Base-by-base conservation (phyloP, 2,329 filamentous ascomycete genomes). In the Aureobasidium sp. region DNA sequence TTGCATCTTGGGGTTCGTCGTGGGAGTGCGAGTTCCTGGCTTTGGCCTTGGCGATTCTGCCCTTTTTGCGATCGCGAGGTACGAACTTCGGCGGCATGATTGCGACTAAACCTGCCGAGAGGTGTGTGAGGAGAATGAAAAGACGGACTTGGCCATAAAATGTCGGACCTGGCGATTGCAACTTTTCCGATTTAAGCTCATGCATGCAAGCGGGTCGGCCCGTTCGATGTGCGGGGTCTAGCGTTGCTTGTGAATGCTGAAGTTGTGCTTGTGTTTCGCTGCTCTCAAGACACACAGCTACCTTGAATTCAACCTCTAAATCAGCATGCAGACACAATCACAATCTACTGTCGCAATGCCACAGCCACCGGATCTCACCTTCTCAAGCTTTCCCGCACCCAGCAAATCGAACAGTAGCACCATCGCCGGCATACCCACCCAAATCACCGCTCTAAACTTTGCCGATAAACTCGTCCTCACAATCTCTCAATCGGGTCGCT, bases 391-490 rank as follows among this genome's bases (percentile, higher is more conserved):
- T 69, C 73, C 73, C 32, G 72, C 71, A 10, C 61, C 65, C 20
- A 69, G 69, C 23, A 71, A 68, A 53, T 66, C 70, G 10, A 80
- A 79, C 15, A 79, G 80, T 1, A 87, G 87, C 2, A 72, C 79
- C 3, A 84, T 97, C 64, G 84, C 87, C 65, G 86, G 85, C 34
- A 74, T 87, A 26, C 74, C 81, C 39, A 97, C 94, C 1, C 85
- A 91, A 66, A 87, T 90, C 37, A 86, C 85, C 42, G 82, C 82
- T 12, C 79, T 91, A 60, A 84, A 81, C 68, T 97, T 97, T 75
- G 82, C 87, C 9, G 94, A 97, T 81, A 96, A 91, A 75, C 91
- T 99, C 69, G 77, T 99, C 68, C 79, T 99, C 65, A 97, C 91
- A 0, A 82, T 97, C 64, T 90, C 89, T 0, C 94, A 97, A 76